These are phyloP conservation scores for Candida tibetensis DNA, from an alignment of 805 yeast species.

Conservation along the genomic window DNA sequence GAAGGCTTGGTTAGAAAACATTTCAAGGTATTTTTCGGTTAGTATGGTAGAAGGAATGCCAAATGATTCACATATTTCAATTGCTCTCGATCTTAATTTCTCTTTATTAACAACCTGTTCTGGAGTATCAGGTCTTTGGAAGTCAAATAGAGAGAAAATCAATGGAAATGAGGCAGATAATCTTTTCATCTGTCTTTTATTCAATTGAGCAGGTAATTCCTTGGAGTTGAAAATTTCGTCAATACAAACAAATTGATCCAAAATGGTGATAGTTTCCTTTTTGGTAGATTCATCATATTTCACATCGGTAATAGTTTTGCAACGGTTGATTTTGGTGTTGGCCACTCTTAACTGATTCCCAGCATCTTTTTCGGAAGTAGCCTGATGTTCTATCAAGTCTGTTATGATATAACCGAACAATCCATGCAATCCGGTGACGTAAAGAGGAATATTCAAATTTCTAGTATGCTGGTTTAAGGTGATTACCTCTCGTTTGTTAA, in stretches of 20 bases:
- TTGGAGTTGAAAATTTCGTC: slow-evolving; percentile 31
- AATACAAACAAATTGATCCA: slow-evolving; percentile 38
- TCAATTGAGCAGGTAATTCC: slow-evolving; percentile 40
- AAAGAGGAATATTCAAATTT: slow-evolving; percentile 57
- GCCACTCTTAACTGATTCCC: slow-evolving; percentile 41
- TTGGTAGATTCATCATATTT: slow-evolving; percentile 31
- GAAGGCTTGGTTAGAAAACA: slow-evolving; percentile 47
- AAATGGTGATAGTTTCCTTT: slow-evolving; percentile 42
- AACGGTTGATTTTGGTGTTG: slow-evolving; percentile 51
- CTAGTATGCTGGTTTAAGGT: slow-evolving; percentile 59
- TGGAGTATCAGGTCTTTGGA: slow-evolving; percentile 21
- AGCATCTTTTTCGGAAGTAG: slow-evolving; percentile 51
- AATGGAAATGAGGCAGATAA: slow-evolving; percentile 59
- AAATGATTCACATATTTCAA: slow-evolving; percentile 29
- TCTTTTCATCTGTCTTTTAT: slow-evolving; percentile 44
- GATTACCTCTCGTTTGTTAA: slow-evolving; percentile 39
- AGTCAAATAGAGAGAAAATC: slow-evolving; percentile 56
- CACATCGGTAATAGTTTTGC: slow-evolving; percentile 33
- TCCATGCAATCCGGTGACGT: slow-evolving; percentile 70
- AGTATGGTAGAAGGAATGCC: slow-evolving; percentile 44
- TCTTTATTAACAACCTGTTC: slow-evolving; percentile 25
- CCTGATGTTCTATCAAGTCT: slow-evolving; percentile 67
- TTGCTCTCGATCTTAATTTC: slow-evolving; percentile 26
- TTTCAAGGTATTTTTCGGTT: slow-evolving; percentile 39
- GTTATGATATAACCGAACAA: slow-evolving; percentile 77